These are phyloP conservation scores for Paramecium octaurelia DNA, from an alignment of 73 alveolate species.

Conservation along the genomic window DNA sequence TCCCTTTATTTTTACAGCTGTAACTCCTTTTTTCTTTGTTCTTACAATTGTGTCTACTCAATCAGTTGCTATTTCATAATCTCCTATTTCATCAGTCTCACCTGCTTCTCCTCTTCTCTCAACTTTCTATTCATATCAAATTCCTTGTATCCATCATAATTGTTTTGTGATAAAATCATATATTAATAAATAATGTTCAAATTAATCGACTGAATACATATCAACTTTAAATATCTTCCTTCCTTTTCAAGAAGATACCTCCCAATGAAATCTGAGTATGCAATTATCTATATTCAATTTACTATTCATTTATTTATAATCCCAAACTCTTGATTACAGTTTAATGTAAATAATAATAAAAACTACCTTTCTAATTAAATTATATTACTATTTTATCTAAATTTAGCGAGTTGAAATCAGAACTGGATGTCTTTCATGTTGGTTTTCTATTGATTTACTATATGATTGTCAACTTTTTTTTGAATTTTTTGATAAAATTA, in stretches of 20 bases:
- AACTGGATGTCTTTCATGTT: too few species aligned
- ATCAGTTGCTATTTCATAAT: background rate
- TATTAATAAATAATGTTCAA: background rate
- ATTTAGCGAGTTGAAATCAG: background rate
- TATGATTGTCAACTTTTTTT: too few species aligned
- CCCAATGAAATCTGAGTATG: too few species aligned
- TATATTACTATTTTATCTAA: background rate
- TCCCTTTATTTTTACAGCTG: background rate
- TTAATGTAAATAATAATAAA: too few species aligned
- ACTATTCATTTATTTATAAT: too few species aligned
- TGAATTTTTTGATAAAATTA: background rate
- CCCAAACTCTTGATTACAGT: too few species aligned
- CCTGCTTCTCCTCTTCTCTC: background rate
- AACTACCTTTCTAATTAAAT: background rate
- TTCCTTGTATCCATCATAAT: constrained; percentile 7
- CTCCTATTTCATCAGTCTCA: background rate
- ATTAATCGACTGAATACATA: background rate
- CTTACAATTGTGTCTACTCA: background rate
- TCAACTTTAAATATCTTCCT: background rate
- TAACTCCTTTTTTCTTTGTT: background rate
- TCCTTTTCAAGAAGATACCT: background rate
- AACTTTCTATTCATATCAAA: background rate
- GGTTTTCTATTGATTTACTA: too few species aligned
- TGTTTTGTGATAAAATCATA: background rate
- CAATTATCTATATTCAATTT: too few species aligned